A percentile compares a stretch with the other conserved stretches of the same genome.
Conservation (phyloP, 2,329 filamentous ascomycete species). For the Hymenoscyphus fructigenus region DNA sequence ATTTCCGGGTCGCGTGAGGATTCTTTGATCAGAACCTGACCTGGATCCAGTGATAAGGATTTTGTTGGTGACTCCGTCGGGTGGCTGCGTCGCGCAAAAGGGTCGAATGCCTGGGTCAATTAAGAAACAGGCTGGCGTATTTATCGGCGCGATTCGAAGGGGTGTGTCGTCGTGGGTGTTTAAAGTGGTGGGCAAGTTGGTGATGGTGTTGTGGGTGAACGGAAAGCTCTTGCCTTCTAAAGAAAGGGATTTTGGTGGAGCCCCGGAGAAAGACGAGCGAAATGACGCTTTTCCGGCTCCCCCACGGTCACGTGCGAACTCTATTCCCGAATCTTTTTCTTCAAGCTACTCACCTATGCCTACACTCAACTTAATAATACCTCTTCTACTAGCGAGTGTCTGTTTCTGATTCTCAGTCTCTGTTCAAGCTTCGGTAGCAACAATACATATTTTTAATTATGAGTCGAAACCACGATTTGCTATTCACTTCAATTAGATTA, state of each 20-base stretch:
- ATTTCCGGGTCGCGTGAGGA: conserved; percentile 27
- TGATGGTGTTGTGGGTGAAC: conserved; percentile 9
- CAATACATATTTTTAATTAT: neutral
- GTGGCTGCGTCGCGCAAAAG: conserved; percentile 4
- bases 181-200: conserved; percentile 5
- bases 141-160: conserved; percentile 3
- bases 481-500: no score
- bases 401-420: neutral
- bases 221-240: neutral
- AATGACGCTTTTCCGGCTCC: neutral
- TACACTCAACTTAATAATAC: no score
- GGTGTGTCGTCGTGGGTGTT: conserved; percentile 6
- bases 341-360: neutral
- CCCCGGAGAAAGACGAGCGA: neutral
- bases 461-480: neutral
- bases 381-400: no score
- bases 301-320: neutral
- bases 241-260: conserved; percentile 3
- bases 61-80: conserved; percentile 9
- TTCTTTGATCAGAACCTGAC: conserved; percentile 11
- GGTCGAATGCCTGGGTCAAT: conserved; percentile 24
- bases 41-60: conserved; percentile 25
- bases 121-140: conserved; percentile 23
- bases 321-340: neutral
- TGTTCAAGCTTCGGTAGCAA: neutral